Conservation (phyloP, 2,329 filamentous ascomycete genomes). For the Penicillium brasilianum region DNA sequence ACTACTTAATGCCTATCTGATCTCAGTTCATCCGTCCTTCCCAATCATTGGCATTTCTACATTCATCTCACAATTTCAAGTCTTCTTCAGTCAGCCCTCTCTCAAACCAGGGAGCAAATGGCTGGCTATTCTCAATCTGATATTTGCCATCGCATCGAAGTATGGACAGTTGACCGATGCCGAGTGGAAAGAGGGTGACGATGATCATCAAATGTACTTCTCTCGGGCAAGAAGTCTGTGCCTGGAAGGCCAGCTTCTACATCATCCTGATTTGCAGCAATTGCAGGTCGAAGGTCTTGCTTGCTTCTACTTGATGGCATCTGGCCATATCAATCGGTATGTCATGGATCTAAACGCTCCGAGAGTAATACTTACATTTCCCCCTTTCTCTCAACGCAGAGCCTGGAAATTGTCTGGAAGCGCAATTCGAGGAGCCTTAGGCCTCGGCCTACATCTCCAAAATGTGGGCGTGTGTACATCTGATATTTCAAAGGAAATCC, state of each 20-base stretch:
- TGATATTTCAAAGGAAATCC: conserved; percentile 49
- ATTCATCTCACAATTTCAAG: conserved; percentile 50
- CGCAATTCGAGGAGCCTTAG: conserved; percentile 47
- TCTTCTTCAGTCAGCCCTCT: conserved; percentile 42
- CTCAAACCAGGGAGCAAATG: conserved; percentile 47
- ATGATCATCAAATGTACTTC: conserved; percentile 50
- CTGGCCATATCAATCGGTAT: conserved; percentile 51
- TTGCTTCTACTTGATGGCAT: conserved; percentile 49
- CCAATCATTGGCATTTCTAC: conserved; percentile 50
- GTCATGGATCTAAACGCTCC: conserved; percentile 1
- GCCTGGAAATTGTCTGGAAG: conserved; percentile 50
- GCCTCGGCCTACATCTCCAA: conserved; percentile 50
- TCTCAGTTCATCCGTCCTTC: conserved; percentile 51
- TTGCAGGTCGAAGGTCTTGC: conserved; percentile 50
- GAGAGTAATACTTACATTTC: conserved; percentile 5
- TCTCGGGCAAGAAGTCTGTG: conserved; percentile 46
- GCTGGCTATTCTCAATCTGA: conserved; percentile 52
- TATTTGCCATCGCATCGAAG: conserved; percentile 51
- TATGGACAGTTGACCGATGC: conserved; percentile 46
- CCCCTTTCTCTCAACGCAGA: conserved; percentile 27
- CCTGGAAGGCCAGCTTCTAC: conserved; percentile 46
- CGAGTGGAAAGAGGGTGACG: conserved; percentile 43
- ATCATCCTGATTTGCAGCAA: conserved; percentile 50
- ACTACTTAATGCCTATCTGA: conserved; percentile 49
- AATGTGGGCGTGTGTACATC: conserved; percentile 45